Base-by-base conservation (phyloP, 257 asterid species). In the Fraxinus pennsylvanica region DNA sequence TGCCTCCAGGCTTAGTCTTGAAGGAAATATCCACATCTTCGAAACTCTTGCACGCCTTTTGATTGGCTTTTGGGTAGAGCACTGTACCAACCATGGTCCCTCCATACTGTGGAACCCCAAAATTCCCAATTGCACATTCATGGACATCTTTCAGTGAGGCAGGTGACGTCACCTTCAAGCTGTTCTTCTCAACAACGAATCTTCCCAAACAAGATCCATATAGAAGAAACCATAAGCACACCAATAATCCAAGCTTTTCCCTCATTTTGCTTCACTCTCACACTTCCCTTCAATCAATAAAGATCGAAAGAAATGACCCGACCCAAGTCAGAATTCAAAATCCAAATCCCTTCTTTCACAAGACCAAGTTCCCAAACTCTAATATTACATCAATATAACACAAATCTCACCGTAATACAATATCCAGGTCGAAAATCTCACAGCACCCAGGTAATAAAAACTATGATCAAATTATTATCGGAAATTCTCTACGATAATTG, bases 161-260 rank as follows among this genome's bases (percentile, higher is more conserved):
- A 7, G 92, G 92, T 7, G 88, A 68, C 76, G 89, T 86, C 78
- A 88, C 85, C 81, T 72, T 84, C 81, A 88, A 72, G 73, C 81
- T 86, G 78, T 93, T 96, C 90, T 93, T 96, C 91, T 96, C 99
- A 80, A 96, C 99, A 5, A 96, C 97, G 74, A 96, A 96, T 84
- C 97, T 92, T 7, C 94, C 97, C 27, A 86, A 79, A 82, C 96
- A 90, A 59, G 81, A 85, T 77, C 91, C 94, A 9, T 15, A 75
- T 3, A 93, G 86, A 75, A 87, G 35, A 73, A 90, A 85, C 85
- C 86, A 82, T 17, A 89, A 79, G 72, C 77, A 86, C 15, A 81
- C 84, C 66, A 85, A 74, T 81, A 80, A 33, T 5, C 87, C 88
- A 13, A 83, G 59, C 73, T 80, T 86, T 76, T n/a, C 84, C 90